Conservation (phyloP, 805 yeast species). For the Kodamaea kaohsiungensis region DNA sequence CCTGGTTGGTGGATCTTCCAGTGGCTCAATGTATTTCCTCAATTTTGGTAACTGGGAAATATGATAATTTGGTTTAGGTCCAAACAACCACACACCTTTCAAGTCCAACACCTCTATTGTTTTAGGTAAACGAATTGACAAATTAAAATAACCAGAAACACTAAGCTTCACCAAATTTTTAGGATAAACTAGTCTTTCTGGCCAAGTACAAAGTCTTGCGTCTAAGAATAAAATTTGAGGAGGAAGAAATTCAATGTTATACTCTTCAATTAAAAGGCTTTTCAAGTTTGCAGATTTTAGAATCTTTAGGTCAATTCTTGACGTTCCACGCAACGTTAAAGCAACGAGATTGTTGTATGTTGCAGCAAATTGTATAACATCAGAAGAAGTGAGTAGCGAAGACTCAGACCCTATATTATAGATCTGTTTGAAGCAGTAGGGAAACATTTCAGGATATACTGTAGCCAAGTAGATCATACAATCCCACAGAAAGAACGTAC, state of each 20-base stretch:
- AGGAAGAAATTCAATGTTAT: background rate
- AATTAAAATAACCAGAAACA: background rate
- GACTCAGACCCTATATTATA: background rate
- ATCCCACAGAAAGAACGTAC: too few relatives aligned
- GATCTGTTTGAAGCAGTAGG: background rate
- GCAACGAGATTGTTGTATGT: background rate
- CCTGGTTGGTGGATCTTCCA: too few relatives aligned
- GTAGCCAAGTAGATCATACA: background rate
- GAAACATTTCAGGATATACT: background rate
- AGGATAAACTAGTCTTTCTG: background rate
- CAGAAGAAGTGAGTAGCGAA: background rate
- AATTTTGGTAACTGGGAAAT: slow-evolving; percentile 22
- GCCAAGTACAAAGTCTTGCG: background rate
- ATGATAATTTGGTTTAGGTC: slow-evolving; percentile 37
- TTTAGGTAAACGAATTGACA: background rate
- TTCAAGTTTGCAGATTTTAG: background rate
- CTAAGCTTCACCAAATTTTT: background rate
- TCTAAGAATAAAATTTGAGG: too few relatives aligned
- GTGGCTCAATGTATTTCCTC: slow-evolving; percentile 6
- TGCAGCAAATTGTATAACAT: background rate
- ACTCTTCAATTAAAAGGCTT: background rate
- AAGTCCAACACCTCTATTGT: background rate
- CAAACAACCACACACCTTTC: slow-evolving; percentile 9
- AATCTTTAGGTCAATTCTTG: background rate
- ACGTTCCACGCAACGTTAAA: background rate